A percentile compares a stretch with the other conserved stretches of the same genome.
These are phyloP conservation scores for Alternaria hordeiaustralica DNA, from an alignment of 2,329 filamentous ascomycete species.

Conservation along the genomic window DNA sequence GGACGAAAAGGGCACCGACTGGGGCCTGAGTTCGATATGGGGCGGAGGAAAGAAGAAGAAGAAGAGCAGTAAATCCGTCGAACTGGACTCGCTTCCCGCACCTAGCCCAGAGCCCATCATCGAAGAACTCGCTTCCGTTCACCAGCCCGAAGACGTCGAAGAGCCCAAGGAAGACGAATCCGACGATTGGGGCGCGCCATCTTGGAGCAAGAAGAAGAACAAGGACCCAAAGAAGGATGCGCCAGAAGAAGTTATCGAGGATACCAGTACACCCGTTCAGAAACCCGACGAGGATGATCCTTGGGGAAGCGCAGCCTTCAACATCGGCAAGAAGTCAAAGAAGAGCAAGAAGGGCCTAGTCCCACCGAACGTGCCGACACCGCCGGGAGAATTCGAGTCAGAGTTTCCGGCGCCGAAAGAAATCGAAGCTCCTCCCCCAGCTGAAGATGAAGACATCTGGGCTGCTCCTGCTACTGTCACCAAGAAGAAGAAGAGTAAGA, in stretches of 20 bases:
- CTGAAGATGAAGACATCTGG: constrained; percentile 46
- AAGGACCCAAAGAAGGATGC: constrained; percentile 49
- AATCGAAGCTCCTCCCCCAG: constrained; percentile 52
- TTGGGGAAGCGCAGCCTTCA: constrained; percentile 46
- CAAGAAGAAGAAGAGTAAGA: constrained; percentile 45
- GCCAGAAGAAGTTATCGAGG: constrained; percentile 49
- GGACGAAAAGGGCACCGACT: constrained; percentile 42
- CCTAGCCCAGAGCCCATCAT: constrained; percentile 34
- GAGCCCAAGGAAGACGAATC: constrained; percentile 59
- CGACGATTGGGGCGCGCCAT: constrained; percentile 65
- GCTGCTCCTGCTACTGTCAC: constrained; percentile 27
- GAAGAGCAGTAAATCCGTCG: constrained; percentile 47
- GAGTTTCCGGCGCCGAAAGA: constrained; percentile 58
- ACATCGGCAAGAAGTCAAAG: constrained; percentile 60
- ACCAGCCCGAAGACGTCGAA: constrained; percentile 57
- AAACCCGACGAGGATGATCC: constrained; percentile 53
- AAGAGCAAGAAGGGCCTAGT: constrained; percentile 62
- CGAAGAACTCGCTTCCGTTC: constrained; percentile 39
- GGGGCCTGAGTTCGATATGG: constrained; percentile 49
- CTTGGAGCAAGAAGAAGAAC: constrained; percentile 58
- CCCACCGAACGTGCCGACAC: constrained; percentile 55
- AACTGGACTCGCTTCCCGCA: constrained; percentile 42
- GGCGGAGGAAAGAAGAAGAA: constrained; percentile 56
- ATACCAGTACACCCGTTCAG: constrained; percentile 50
- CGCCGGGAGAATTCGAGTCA: constrained; percentile 52